Conservation (phyloP, 805 yeast species). For the Metschnikowia corniflorae region DNA sequence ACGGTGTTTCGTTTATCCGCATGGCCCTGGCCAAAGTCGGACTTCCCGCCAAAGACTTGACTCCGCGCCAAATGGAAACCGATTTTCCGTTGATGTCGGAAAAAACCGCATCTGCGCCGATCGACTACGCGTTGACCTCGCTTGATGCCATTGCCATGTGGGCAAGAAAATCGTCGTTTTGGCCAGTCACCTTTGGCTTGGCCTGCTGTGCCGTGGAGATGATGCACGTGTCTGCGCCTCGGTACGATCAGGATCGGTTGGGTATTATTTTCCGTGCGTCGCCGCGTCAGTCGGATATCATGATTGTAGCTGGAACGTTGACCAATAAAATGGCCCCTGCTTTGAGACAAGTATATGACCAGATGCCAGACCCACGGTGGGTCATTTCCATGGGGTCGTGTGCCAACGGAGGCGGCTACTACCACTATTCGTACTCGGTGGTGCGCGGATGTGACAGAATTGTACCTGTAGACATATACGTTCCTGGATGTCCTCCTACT, state of each 20-base stretch:
- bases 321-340: constrained; percentile 95
- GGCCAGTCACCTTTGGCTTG: constrained; percentile 91
- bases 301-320: constrained; percentile 89
- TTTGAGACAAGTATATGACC: constrained; percentile 87
- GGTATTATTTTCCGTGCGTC: constrained; percentile 93
- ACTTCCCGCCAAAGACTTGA: constrained; percentile 40
- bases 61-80: constrained; percentile 55
- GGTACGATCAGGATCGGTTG: constrained; percentile 88
- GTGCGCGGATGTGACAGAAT: constrained; percentile 88
- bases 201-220: constrained; percentile 94
- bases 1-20: constrained; percentile 23
- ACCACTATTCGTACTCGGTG: constrained; percentile 84
- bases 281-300: constrained; percentile 88
- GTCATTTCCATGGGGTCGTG: constrained; percentile 93
- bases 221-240: constrained; percentile 91
- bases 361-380: constrained; percentile 94
- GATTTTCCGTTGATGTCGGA: constrained; percentile 70
- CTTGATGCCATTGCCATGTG: constrained; percentile 81
- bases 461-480: constrained; percentile 85
- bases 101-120: constrained; percentile 48
- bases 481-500: constrained; percentile 92
- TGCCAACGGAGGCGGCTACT: constrained; percentile 92
- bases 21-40: constrained; percentile 19
- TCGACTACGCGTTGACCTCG: constrained; percentile 80
- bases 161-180: constrained; percentile 88